phyloP scores from a whole-genome alignment of 768 basidiomycete species.

The Boletus coccyginus region DNA sequence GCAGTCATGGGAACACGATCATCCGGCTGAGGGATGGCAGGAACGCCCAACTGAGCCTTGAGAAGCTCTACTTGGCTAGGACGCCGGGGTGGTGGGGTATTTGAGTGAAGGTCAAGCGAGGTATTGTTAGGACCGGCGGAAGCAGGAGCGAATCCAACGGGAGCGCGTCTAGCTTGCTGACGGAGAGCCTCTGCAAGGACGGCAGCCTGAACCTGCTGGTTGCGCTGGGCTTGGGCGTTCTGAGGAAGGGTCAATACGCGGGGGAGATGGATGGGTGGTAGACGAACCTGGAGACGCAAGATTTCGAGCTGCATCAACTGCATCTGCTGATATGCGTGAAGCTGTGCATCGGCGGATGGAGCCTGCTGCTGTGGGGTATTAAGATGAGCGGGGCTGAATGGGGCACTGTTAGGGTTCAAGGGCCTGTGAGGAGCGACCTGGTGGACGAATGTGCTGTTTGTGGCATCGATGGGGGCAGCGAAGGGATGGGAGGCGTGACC shows the following conservation, averaged over 20 bases:
- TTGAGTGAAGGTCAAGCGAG: conserved; percentile 63
- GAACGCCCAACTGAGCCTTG: conserved; percentile 54
- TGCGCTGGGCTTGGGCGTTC: conserved; percentile 64
- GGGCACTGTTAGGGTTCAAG: conserved; percentile 50
- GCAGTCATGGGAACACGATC: conserved; percentile 82
- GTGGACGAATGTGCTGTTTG: conserved; percentile 62
- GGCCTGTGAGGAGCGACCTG: conserved; percentile 54
- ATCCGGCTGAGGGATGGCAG: conserved; percentile 32
- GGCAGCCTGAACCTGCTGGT: conserved; percentile 65
- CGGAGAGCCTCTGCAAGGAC: conserved; percentile 57
- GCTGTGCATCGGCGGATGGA: conserved; percentile 42
- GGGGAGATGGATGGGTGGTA: background rate
- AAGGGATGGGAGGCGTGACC: conserved; percentile 41
- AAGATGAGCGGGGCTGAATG: conserved; percentile 42
- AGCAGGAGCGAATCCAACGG: conserved; percentile 44
- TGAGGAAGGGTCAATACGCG: conserved; percentile 27
- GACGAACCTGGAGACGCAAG: conserved; percentile 70
- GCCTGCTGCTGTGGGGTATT: conserved; percentile 40
- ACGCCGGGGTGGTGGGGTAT: conserved; percentile 61
- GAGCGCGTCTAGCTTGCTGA: conserved; percentile 43
- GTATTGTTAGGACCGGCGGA: conserved; percentile 69
- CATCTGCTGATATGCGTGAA: conserved; percentile 66
- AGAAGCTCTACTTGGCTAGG: conserved; percentile 67
- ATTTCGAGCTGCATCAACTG: conserved; percentile 87
- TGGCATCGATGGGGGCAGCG: conserved; percentile 71